Percentiles rank a stretch among this genome's conserved stretches.
These are phyloP conservation scores for Trifolium repens DNA, from an alignment of 306 rosid species.

Conservation along the genomic window DNA sequence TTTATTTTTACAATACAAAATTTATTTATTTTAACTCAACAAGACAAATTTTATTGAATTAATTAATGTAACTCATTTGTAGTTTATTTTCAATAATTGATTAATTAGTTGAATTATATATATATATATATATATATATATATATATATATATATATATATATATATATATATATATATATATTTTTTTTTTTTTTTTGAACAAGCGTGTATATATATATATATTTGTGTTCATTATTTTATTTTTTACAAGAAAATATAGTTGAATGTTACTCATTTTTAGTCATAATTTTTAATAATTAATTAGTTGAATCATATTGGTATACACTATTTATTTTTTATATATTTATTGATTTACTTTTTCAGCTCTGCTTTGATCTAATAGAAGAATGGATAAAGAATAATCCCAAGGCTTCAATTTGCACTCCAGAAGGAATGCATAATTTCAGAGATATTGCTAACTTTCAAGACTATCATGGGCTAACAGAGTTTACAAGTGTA, in stretches of 20 bases:
- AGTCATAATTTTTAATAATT: too few species aligned
- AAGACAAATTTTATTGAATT: too few species aligned
- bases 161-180: too few species aligned
- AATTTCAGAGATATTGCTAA: slow-evolving; percentile 66
- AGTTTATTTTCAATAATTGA: not conserved
- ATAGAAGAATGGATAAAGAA: slow-evolving; percentile 71
- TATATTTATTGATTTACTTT: not conserved
- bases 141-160: too few species aligned
- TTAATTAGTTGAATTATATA: not conserved
- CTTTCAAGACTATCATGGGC: slow-evolving; percentile 91
- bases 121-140: too few species aligned
- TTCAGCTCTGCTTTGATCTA: slow-evolving; percentile 68
- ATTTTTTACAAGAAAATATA: not conserved
- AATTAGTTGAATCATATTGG: not conserved
- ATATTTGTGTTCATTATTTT: not conserved
- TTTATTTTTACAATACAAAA: not conserved
- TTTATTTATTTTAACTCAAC: too few species aligned
- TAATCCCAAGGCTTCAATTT: slow-evolving; percentile 78
- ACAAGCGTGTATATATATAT: too few species aligned
- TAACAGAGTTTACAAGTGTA: slow-evolving; percentile 75
- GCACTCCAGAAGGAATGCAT: slow-evolving; percentile 74
- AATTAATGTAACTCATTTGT: not conserved
- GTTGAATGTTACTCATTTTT: not conserved
- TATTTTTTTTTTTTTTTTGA: too few species aligned
- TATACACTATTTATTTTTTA: too few species aligned